Evolutionary conservation across 805 yeast genomes (phyloP).

Genomic region (Candida wancherniae): DNA sequence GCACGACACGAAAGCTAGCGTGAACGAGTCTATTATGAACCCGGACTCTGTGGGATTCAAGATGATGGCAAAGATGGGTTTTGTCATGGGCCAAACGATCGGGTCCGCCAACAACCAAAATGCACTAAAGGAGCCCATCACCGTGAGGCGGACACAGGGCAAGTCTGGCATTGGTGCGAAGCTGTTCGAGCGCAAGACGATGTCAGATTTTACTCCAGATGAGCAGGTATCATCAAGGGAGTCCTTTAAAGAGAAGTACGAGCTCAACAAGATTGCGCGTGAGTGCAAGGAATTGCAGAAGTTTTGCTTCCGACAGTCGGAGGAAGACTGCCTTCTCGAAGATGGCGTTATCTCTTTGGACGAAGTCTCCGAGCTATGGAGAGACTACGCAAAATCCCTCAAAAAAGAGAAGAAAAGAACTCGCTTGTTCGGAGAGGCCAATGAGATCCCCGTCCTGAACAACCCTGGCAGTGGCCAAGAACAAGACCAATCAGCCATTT

Average conservation of each 20-base stretch:
- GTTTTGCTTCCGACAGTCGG: constrained; percentile 39
- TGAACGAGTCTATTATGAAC: constrained; percentile 11
- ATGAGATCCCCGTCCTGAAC: no score
- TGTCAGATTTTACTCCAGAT: background rate
- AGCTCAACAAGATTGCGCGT: constrained; percentile 2
- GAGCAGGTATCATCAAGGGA: background rate
- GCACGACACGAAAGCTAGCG: constrained; percentile 4
- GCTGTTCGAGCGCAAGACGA: constrained; percentile 2
- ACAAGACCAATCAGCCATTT: no score
- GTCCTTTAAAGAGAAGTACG: constrained; percentile 1
- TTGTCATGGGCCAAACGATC: constrained; percentile 41
- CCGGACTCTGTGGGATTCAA: constrained; percentile 33
- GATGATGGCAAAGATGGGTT: constrained; percentile 61
- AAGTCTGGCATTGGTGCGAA: constrained; percentile 22
- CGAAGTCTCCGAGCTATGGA: constrained; percentile 38
- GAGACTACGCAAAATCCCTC: constrained; percentile 19
- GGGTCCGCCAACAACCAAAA: constrained; percentile 26
- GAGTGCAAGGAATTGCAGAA: constrained; percentile 35
- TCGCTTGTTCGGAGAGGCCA: constrained; percentile 3
- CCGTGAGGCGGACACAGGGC: constrained; percentile 15
- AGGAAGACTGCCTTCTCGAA: constrained; percentile 26
- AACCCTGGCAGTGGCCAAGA: no score
- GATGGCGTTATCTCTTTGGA: constrained; percentile 24
- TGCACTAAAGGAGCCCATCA: constrained; percentile 30
- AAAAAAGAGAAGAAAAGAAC: background rate